These are phyloP conservation scores for Leucosporidium yakuticum DNA, from an alignment of 768 basidiomycete genomes.

Conservation along the genomic window DNA sequence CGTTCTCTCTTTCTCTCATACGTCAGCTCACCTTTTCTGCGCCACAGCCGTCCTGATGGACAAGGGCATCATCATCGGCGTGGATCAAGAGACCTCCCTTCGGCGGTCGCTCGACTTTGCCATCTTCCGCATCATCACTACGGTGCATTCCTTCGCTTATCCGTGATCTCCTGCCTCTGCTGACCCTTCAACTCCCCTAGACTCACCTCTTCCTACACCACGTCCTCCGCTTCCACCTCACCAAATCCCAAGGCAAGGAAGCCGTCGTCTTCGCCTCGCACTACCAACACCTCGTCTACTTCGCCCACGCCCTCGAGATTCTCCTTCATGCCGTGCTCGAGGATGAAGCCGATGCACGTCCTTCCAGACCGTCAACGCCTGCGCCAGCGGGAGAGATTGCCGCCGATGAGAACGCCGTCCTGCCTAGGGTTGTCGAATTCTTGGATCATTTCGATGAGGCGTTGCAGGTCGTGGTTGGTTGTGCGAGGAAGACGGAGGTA, in stretches of 20 bases:
- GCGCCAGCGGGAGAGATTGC: not conserved
- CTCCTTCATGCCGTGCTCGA: constrained; percentile 89
- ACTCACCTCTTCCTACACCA: constrained; percentile 92
- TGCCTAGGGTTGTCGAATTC: constrained; percentile 74
- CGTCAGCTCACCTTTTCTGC: not conserved
- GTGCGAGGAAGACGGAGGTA: constrained; percentile 93
- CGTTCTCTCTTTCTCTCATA: not conserved
- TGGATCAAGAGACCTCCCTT: constrained; percentile 76
- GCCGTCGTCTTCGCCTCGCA: constrained; percentile 79
- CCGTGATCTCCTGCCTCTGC: not conserved
- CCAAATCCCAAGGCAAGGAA: constrained; percentile 56
- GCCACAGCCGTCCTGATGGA: constrained; percentile 88
- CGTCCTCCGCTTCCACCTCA: constrained; percentile 74
- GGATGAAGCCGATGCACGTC: constrained; percentile 54
- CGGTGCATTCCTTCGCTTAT: constrained; percentile 49
- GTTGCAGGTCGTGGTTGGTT: constrained; percentile 88
- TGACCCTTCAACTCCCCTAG: constrained; percentile 46
- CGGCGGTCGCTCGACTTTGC: constrained; percentile 74
- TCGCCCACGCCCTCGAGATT: constrained; percentile 88
- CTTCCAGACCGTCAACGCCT: not conserved
- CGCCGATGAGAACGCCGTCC: constrained; percentile 39
- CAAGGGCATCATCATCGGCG: constrained; percentile 96
- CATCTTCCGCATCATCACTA: constrained; percentile 85
- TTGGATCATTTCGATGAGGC: constrained; percentile 88
- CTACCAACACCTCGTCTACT: constrained; percentile 84